phyloP scores from a whole-genome alignment of 2,329 filamentous ascomycete genomes.

The Chalara sp. region DNA sequence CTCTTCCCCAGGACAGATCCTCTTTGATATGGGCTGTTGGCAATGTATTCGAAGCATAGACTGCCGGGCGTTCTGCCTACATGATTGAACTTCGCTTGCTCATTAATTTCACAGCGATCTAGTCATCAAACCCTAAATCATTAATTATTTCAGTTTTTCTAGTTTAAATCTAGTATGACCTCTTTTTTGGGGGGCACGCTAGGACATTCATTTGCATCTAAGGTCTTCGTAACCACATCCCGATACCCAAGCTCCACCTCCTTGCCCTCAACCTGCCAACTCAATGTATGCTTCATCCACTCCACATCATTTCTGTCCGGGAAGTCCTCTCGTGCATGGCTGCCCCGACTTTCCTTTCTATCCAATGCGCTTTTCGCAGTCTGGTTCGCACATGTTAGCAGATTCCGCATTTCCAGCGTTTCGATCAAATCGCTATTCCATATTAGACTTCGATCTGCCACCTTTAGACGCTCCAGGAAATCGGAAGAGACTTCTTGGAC shows the following conservation, averaged over 20 bases:
- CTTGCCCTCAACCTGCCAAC: slow-evolving; percentile 86
- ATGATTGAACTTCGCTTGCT: too few species aligned
- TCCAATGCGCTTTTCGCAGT: slow-evolving; percentile 86
- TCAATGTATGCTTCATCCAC: slow-evolving; percentile 99
- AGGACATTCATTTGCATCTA: slow-evolving; percentile 96
- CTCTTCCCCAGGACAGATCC: too few species aligned
- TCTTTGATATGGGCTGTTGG: too few species aligned
- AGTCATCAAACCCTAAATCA: too few species aligned
- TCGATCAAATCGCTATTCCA: slow-evolving; percentile 98
- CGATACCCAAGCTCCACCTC: slow-evolving; percentile 76
- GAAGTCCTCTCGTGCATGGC: slow-evolving; percentile 94
- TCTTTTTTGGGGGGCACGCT: slow-evolving; percentile 94
- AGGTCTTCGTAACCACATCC: slow-evolving; percentile 70
- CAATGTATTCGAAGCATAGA: too few species aligned
- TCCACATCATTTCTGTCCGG: slow-evolving; percentile 91
- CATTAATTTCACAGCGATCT: too few species aligned
- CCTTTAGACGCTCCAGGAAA: slow-evolving; percentile 72
- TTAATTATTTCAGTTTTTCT: too few species aligned
- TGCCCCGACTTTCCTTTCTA: slow-evolving; percentile 94
- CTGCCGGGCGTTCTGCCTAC: too few species aligned
- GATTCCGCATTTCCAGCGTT: slow-evolving; percentile 89
- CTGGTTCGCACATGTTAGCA: slow-evolving; percentile 96
- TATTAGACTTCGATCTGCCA: slow-evolving; percentile 99
- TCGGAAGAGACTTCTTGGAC: slow-evolving; percentile 77
- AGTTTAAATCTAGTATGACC: slow-evolving; percentile 59